Evolutionary conservation across 2,329 filamentous ascomycete genomes (phyloP), one percentile per base, ranked within the genome.

Genomic region (Aphanocladium album): DNA sequence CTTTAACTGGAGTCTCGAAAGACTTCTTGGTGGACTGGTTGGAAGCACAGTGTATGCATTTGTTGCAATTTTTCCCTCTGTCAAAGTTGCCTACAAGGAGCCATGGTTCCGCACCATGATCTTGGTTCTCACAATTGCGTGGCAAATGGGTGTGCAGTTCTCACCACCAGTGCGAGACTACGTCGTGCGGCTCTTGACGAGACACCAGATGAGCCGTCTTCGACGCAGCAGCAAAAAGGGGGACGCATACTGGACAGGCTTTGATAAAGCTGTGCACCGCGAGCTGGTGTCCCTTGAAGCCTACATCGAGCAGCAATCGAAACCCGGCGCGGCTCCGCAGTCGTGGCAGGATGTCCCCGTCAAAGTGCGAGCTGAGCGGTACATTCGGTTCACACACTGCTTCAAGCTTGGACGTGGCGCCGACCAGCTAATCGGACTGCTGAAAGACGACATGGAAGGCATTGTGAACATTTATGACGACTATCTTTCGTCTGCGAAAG

Each of bases 1-100:
- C 41, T 65, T 63, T 52, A 65, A 62, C 25, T 65, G 64, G 64
- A 62, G 64, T 14, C 43, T 65, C 37, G 64, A 65, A 30, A 47
- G 64, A 11, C 57, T 65, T 0, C 45, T 65, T n/a, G 64, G 63
- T 17, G 64, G 60, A 16, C 41, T 65, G 21, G 64, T 63, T 2
- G 64, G 64, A 2, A 65, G 61, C 52, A 61, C 64, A 0, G 60
- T 63, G n/a, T 65, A 65, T 39, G 64, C 64, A 7, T 43, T 64
- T 17, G 58, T 57, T 5, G 64, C 64, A 21, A 33, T 64, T 6
- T 39, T 64, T 2, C 64, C 64, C 5, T 56, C 52, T 8, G 49
- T 65, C 3, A 57, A 41, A 17, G 50, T 21, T 5, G 52, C 62
- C 2, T 60, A 64, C 27, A 19, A 27, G 21, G 33, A 61, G 21